Evolutionary conservation across 164 flowering plant genomes (phyloP).

Genomic region (Umbellularia californica): DNA sequence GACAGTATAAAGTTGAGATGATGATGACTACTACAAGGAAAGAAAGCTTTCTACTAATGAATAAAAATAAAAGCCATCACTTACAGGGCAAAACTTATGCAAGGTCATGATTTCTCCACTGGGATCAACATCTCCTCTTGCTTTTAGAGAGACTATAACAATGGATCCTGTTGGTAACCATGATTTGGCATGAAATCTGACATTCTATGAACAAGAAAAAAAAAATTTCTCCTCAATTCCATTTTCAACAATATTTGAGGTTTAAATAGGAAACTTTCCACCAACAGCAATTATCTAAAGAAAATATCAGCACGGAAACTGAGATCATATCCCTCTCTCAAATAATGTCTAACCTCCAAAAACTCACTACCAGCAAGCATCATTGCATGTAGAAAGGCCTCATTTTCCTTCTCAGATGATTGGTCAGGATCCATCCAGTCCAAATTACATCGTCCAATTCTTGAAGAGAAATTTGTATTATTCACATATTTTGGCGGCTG

Average conservation of each 20-base stretch:
- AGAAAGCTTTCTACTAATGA: neutral
- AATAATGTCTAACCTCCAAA: slow-evolving; percentile 50
- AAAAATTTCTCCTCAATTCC: neutral
- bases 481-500: slow-evolving; percentile 80
- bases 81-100: slow-evolving; percentile 80
- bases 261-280: neutral
- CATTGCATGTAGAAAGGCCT: slow-evolving; percentile 86
- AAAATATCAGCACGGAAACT: neutral
- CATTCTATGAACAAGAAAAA: slow-evolving; percentile 33
- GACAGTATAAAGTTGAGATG: neutral
- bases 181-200: slow-evolving; percentile 64
- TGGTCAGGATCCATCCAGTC: slow-evolving; percentile 92
- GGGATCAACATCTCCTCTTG: slow-evolving; percentile 60
- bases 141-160: slow-evolving; percentile 59
- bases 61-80: slow-evolving; percentile 18
- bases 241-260: neutral
- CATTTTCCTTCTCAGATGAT: slow-evolving; percentile 81
- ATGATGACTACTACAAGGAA: neutral
- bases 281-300: neutral
- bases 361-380: slow-evolving; percentile 75
- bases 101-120: slow-evolving; percentile 87
- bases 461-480: slow-evolving; percentile 66
- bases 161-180: slow-evolving; percentile 91
- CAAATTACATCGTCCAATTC: slow-evolving; percentile 78
- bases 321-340: neutral